Evolutionary conservation across 495 filamentous ascomycete species (phyloP), one percentile per base, ranked within the genome.

Genomic region (Aspergillus biplanus): DNA sequence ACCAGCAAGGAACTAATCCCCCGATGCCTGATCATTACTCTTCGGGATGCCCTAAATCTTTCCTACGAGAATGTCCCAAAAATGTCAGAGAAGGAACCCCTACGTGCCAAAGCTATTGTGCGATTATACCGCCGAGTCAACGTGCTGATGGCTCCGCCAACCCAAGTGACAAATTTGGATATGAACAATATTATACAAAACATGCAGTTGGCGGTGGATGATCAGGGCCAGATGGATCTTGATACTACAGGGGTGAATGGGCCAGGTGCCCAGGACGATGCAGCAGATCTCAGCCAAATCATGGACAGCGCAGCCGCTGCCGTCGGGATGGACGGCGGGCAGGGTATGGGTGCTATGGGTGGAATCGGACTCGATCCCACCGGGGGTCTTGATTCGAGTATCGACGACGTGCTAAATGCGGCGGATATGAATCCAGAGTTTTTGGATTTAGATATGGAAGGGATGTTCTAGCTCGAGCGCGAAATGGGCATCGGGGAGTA

Each of bases 91-190:
- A 78, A 78, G 34, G 87, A 93, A 55, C 76, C 81, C 6, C 56
- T 76, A 0, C 78, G 85, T 48, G 92, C 92, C 0, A 87, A 92
- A 65, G 80, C 86, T 3, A 78, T 92, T n/a, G 88, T 96, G 3
- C 86, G 92, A 4, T 80, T 97, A 21, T 83, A 86, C 71, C 82
- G 91, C 3, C 85, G 89, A 18, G 91, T 96, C 6, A 90, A 93
- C 67, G 80, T 87, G 5, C 85, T 82, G 12, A 64, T 73, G 18
- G 77, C 79, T 0, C 74, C 76, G 1, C 75, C 79, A 4, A 67
- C 77, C 2, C 78, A 79, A 52, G 73, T 78, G 18, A 70, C 74
- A 7, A 78, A 76, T 58, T 69, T 79, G 13, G 76, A 77, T 56
- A 72, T 78, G 42, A 78, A 61, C 59, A 79, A 75, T 53, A 80